Percentiles rank a stretch among this genome's conserved stretches.
These are phyloP conservation scores for Globisporangium solare DNA, from an alignment of 352 stramenopile species.

Conservation along the genomic window DNA sequence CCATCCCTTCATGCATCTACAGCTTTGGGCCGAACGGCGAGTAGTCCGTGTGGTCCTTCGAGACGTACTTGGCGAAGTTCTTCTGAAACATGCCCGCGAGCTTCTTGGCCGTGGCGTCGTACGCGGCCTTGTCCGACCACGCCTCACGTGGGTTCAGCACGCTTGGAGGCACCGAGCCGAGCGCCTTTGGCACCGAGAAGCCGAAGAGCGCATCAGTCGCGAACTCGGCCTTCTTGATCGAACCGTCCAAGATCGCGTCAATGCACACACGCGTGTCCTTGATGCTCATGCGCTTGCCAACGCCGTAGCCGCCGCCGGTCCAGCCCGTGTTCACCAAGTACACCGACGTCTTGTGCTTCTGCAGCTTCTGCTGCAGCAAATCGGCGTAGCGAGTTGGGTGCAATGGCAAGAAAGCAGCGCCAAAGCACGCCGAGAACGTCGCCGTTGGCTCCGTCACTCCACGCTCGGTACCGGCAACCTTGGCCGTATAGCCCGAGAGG, in stretches of 20 bases:
- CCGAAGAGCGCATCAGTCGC: constrained; percentile 91
- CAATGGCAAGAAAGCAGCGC: constrained; percentile 95
- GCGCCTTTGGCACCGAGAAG: constrained; percentile 89
- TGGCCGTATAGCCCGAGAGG: constrained; percentile 97
- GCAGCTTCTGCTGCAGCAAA: constrained; percentile 95
- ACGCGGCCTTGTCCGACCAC: constrained; percentile 90
- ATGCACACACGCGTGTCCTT: constrained; percentile 95
- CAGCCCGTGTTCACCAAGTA: constrained; percentile 98
- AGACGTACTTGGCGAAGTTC: constrained; percentile 97
- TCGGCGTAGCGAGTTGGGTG: constrained; percentile 97
- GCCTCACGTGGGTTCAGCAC: constrained; percentile 92
- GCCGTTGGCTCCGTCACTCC: constrained; percentile 94
- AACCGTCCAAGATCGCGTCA: constrained; percentile 95
- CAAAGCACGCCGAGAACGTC: constrained; percentile 97
- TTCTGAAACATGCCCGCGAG: constrained; percentile 95
- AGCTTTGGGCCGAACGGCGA: constrained; percentile 91
- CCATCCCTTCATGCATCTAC: constrained; percentile 21
- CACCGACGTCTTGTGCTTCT: constrained; percentile 91
- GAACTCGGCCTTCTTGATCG: constrained; percentile 89
- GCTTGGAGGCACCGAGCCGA: constrained; percentile 81
- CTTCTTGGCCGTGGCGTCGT: constrained; percentile 91
- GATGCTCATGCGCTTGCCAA: constrained; percentile 97
- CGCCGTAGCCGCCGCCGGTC: constrained; percentile 94
- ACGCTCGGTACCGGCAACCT: constrained; percentile 97
- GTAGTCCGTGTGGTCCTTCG: constrained; percentile 94